Evolutionary conservation across 2,329 filamentous ascomycete genomes (phyloP).

Genomic region (Colletotrichum aenigma): DNA sequence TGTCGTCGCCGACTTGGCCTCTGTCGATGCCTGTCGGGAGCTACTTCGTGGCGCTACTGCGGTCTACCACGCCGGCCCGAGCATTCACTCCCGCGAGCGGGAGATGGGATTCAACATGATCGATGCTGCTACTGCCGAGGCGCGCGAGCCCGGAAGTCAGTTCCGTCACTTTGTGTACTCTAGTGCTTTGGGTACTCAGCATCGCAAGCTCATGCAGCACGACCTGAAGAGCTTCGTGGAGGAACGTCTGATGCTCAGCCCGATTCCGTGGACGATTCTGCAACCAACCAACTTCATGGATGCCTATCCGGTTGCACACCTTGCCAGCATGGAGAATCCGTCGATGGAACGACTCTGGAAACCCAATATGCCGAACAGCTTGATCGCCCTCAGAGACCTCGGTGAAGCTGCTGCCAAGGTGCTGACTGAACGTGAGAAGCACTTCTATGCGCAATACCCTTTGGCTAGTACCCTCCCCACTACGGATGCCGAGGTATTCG

Average conservation of each 20-base stretch:
- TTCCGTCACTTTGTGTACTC: neutral
- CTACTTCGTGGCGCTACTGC: neutral
- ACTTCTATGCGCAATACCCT: neutral
- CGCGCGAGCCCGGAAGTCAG: neutral
- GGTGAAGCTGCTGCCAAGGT: neutral
- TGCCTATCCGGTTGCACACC: neutral
- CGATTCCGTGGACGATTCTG: neutral
- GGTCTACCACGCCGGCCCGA: neutral
- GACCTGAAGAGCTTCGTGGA: neutral
- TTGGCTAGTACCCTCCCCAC: neutral
- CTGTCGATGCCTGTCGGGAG: neutral
- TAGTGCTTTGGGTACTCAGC: neutral
- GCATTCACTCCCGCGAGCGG: neutral
- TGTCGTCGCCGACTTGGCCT: neutral
- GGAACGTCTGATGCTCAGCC: neutral
- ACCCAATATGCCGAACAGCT: neutral
- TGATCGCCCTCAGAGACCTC: neutral
- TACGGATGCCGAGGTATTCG: neutral
- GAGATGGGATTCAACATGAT: conserved; percentile 2
- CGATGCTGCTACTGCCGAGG: neutral
- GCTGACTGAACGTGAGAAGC: neutral
- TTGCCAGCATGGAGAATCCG: neutral
- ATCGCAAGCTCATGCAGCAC: neutral
- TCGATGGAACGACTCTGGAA: neutral
- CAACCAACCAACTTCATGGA: neutral